These are phyloP conservation scores for Phytophthora pinifolia DNA, from an alignment of 352 stramenopile genomes.

Conservation along the genomic window DNA sequence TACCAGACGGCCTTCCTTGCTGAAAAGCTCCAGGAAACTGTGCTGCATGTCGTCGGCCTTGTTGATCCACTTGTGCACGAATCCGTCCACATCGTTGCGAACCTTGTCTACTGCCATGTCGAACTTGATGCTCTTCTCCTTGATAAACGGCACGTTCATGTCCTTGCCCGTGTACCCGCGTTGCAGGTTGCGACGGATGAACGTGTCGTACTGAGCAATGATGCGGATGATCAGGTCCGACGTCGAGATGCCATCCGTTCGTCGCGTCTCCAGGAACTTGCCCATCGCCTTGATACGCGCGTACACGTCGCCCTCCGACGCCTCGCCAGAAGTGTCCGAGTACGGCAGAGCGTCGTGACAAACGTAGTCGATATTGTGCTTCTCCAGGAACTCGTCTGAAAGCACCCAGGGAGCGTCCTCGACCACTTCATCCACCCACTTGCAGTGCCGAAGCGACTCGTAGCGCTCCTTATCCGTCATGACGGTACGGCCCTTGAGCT, in stretches of 20 bases:
- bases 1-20: conserved; percentile 75
- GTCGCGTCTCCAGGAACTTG: conserved; percentile 83
- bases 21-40: conserved; percentile 76
- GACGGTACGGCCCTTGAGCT: conserved; percentile 86
- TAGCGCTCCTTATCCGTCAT: conserved; percentile 90
- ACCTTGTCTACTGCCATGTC: conserved; percentile 87
- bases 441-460: conserved; percentile 82
- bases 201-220: conserved; percentile 92
- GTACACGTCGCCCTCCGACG: conserved; percentile 82
- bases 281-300: conserved; percentile 85
- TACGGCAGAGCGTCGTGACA: conserved; percentile 90
- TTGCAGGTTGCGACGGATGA: conserved; percentile 89
- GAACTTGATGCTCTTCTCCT: conserved; percentile 88
- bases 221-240: conserved; percentile 91
- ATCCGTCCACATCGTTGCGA: conserved; percentile 74
- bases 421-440: conserved; percentile 88
- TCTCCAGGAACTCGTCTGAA: conserved; percentile 79
- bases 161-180: conserved; percentile 90
- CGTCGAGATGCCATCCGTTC: conserved; percentile 88
- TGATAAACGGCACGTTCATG: conserved; percentile 91
- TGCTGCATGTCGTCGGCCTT: conserved; percentile 84
- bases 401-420: conserved; percentile 88
- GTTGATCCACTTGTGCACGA: conserved; percentile 77
- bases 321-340: conserved; percentile 69
- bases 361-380: conserved; percentile 88